These are phyloP conservation scores for Geranium rotundifolium DNA, from an alignment of 345 rosid species.

Conservation along the genomic window DNA sequence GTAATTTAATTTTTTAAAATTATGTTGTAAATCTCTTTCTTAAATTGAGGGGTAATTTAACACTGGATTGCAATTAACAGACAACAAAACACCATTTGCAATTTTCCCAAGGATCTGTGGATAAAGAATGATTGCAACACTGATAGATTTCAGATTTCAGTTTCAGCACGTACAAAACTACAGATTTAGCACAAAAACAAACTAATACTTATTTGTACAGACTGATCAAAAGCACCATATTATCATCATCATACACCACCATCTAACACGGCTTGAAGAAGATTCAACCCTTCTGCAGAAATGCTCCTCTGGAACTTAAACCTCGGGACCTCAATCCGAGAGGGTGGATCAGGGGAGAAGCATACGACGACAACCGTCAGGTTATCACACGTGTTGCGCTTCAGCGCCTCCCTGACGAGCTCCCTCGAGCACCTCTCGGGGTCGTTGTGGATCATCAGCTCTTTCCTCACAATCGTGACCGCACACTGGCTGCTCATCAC, in stretches of 20 bases:
- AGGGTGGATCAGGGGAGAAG: constrained; percentile 19
- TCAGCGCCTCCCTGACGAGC: constrained; percentile 18
- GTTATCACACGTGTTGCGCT: constrained; percentile 13
- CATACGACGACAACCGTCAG: constrained; percentile 20
- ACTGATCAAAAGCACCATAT: too few relatives aligned
- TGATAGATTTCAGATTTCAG: too few relatives aligned
- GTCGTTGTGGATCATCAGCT: constrained; percentile 18
- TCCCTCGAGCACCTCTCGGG: constrained; percentile 23
- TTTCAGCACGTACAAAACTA: too few relatives aligned
- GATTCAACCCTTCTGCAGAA: constrained; percentile 11
- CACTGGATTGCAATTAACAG: too few relatives aligned
- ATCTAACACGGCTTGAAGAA: constrained; percentile 11
- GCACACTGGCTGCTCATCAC: constrained; percentile 30
- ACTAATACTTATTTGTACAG: neutral
- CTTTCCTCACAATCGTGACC: constrained; percentile 16
- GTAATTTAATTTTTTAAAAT: too few relatives aligned
- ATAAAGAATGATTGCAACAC: too few relatives aligned
- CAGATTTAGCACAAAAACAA: too few relatives aligned
- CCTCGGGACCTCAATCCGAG: constrained; percentile 11
- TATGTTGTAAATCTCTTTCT: too few relatives aligned
- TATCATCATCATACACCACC: neutral
- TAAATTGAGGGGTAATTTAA: too few relatives aligned
- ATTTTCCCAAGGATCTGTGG: too few relatives aligned
- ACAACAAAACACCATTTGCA: too few relatives aligned
- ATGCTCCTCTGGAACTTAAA: constrained; percentile 13